A percentile compares a stretch with the other conserved stretches of the same genome.
Conservation (phyloP, 2,329 filamentous ascomycete genomes). For the Setomelanomma holmii region DNA sequence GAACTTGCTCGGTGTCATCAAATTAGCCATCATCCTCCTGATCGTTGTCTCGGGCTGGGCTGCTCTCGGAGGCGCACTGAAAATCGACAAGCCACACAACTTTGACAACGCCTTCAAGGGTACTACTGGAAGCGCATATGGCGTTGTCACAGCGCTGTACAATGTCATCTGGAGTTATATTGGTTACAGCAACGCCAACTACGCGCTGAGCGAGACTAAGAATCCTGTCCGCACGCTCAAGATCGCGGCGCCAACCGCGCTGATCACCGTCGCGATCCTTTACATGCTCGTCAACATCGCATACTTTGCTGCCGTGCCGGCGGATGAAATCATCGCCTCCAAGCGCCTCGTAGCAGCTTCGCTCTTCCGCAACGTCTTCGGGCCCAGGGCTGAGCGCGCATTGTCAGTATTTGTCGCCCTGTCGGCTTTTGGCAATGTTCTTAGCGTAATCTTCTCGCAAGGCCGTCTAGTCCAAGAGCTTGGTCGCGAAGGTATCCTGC, state of each 20-base stretch:
- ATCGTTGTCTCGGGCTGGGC: conserved; percentile 70
- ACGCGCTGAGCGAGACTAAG: conserved; percentile 69
- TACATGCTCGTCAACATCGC: conserved; percentile 74
- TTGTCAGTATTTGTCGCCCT: conserved; percentile 71
- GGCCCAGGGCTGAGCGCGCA: conserved; percentile 61
- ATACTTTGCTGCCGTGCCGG: conserved; percentile 69
- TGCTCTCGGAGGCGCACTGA: conserved; percentile 67
- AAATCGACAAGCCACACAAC: conserved; percentile 68
- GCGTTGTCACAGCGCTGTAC: conserved; percentile 73
- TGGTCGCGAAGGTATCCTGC: conserved; percentile 70
- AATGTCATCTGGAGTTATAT: conserved; percentile 76
- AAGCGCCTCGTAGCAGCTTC: conserved; percentile 63
- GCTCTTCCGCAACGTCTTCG: conserved; percentile 66
- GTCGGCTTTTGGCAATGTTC: conserved; percentile 71
- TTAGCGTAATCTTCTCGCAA: conserved; percentile 73
- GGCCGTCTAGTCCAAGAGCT: conserved; percentile 71
- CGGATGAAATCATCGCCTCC: conserved; percentile 61
- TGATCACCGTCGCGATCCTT: conserved; percentile 64
- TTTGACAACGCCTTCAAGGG: conserved; percentile 70
- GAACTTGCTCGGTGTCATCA: conserved; percentile 70
- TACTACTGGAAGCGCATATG: conserved; percentile 70
- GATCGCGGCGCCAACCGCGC: conserved; percentile 68
- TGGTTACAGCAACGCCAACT: conserved; percentile 73
- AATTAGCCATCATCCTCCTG: conserved; percentile 69
- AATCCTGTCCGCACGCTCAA: conserved; percentile 71